Evolutionary conservation across 2,329 filamentous ascomycete genomes (phyloP).

Genomic region (Fusarium graminum): DNA sequence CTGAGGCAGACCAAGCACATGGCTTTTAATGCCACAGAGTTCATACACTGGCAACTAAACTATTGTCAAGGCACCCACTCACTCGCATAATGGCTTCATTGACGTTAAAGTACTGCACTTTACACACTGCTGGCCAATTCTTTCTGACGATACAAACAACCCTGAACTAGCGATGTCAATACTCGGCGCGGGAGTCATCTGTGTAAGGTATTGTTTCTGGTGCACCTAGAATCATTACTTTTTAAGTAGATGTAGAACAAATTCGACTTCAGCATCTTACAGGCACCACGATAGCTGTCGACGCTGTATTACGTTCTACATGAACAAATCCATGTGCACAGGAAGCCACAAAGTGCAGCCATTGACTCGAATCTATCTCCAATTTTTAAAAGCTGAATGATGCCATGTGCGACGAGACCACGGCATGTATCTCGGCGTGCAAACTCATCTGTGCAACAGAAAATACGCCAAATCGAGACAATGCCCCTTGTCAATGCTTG

Average conservation of each 20-base stretch:
- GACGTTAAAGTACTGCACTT: too few relatives aligned
- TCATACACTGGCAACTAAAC: too few relatives aligned
- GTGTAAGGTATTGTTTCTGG: neutral
- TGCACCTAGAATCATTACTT: slow-evolving; percentile 36
- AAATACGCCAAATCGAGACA: slow-evolving; percentile 28
- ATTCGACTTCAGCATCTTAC: slow-evolving; percentile 17
- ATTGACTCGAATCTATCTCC: slow-evolving; percentile 23
- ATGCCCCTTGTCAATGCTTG: slow-evolving; percentile 28
- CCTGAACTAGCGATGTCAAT: too few relatives aligned
- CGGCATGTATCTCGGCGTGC: slow-evolving; percentile 26
- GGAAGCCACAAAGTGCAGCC: neutral
- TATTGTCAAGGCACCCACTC: too few relatives aligned
- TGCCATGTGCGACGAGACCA: slow-evolving; percentile 8
- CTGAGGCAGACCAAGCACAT: too few relatives aligned
- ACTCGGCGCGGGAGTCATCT: neutral
- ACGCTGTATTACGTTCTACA: slow-evolving; percentile 22
- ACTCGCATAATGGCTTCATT: too few relatives aligned
- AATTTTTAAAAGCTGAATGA: slow-evolving; percentile 6
- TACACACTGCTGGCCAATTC: too few relatives aligned
- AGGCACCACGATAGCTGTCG: slow-evolving; percentile 20
- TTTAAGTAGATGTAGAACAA: slow-evolving; percentile 29
- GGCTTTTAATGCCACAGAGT: too few relatives aligned
- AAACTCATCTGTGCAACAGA: slow-evolving; percentile 31
- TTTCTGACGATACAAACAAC: too few relatives aligned
- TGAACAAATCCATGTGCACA: slow-evolving; percentile 6